Conservation (phyloP, 1,139 yeast species). For the Kodamaea fungicola region DNA sequence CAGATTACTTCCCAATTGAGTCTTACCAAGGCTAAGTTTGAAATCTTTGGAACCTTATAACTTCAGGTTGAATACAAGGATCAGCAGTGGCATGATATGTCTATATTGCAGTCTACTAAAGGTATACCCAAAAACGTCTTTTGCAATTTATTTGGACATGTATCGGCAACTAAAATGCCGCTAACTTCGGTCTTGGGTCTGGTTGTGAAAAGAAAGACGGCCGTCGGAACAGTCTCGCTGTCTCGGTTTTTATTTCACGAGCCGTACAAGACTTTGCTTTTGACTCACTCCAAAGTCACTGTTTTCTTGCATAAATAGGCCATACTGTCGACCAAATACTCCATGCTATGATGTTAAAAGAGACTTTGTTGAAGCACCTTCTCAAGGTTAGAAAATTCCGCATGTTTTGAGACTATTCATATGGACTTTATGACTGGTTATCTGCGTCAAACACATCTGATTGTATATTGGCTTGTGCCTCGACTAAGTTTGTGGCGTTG, state of each 20-base stretch:
- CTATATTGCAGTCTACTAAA: constrained; percentile 69
- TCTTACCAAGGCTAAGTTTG: constrained; percentile 66
- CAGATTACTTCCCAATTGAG: constrained; percentile 77
- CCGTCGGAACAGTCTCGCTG: constrained; percentile 65
- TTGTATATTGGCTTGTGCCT: too few species aligned
- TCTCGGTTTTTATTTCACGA: constrained; percentile 79
- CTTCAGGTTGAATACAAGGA: constrained; percentile 56
- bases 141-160: constrained; percentile 71
- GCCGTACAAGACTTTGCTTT: constrained; percentile 72
- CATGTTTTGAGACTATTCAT: too few species aligned
- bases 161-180: constrained; percentile 91
- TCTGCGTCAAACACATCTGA: too few species aligned
- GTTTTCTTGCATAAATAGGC: constrained; percentile 87
- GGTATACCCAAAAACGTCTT: constrained; percentile 41
- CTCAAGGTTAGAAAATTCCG: constrained; percentile 82
- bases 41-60: constrained; percentile 65
- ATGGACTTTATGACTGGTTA: too few species aligned
- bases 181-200: constrained; percentile 69
- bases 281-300: constrained; percentile 74
- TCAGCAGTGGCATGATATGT: constrained; percentile 75
- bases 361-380: constrained; percentile 89
- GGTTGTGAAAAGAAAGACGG: constrained; percentile 52
- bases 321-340: constrained; percentile 78
- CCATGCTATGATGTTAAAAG: constrained; percentile 67
- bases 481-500: too few species aligned